Base-by-base conservation (phyloP, 2,329 filamentous ascomycete genomes). In the Myriosclerotinia scirpicola region DNA sequence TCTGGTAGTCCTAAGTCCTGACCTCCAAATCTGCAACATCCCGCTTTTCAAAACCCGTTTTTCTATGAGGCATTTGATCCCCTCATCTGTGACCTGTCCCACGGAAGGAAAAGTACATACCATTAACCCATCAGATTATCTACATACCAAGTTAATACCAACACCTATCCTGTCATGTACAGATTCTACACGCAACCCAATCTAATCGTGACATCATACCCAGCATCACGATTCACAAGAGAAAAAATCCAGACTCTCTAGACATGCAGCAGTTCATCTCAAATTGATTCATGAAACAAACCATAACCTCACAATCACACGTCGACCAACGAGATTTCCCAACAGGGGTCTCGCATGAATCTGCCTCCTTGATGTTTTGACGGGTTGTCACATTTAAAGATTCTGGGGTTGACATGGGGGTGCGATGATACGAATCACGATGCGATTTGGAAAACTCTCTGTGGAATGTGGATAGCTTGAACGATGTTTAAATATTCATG, bases 341-440 rank as follows among this genome's bases (percentile, higher is more conserved):
- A 36, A 44, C 56, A 48, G 20, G 56, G 56, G 11, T 26, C 56
- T 22, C 42, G 56, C 56, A 59, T 59, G 56, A 59, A 48, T 60
- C 36, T 12, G 1, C 42, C 36, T 30, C 56, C 17, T 34, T 40
- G 14, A 46, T 30, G 26, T 34, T 34, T 36, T 34, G 26, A 22
- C 15, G 40, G 11, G 15, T 44, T 59, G 40, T 46, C 20, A 46
- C 42, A 36, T 42, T 42, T 42, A 22, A n/a, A 30, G 42, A 48
- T 34, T 60, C 56, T 48, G 56, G 56, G 56, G 56, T 48, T 60
- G 56, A 46, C 42, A 59, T 59, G 40, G 56, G 44, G 44, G n/a
- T n/a, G n/a, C n/a, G 42, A 12, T 36, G 42, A 36, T 11, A 54
- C 50, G n/a, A n/a, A n/a, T n/a, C n/a, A n/a, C n/a, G n/a, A n/a